These are phyloP conservation scores for Phytophthora syringae DNA, from an alignment of 352 stramenopile genomes.

Conservation along the genomic window DNA sequence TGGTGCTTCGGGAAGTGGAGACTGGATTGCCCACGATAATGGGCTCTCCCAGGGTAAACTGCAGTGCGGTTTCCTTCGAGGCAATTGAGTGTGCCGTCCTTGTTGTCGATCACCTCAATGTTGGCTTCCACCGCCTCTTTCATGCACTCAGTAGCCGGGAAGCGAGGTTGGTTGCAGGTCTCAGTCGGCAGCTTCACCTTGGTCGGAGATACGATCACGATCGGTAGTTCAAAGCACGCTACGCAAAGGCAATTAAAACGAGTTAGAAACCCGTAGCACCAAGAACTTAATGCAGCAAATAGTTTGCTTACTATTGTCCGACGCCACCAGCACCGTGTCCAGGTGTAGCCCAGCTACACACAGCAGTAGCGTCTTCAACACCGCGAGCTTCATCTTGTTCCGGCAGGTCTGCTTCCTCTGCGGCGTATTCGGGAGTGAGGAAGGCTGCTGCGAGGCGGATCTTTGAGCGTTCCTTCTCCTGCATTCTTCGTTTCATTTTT, in stretches of 20 bases:
- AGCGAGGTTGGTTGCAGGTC: conserved; percentile 53
- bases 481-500: too few relatives aligned
- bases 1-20: conserved; percentile 68
- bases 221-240: conserved; percentile 61
- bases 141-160: conserved; percentile 58
- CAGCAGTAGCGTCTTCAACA: conserved; percentile 17
- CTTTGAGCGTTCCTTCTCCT: too few relatives aligned
- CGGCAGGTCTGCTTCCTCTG: conserved; percentile 1
- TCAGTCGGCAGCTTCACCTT: conserved; percentile 52
- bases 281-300: background rate
- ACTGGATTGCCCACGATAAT: conserved; percentile 70
- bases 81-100: conserved; percentile 50
- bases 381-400: conserved; percentile 20
- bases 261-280: conserved; percentile 11
- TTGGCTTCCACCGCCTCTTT: conserved; percentile 44
- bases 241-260: background rate
- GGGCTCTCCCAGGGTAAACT: conserved; percentile 44
- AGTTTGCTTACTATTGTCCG: conserved; percentile 27
- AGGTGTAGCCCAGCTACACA: conserved; percentile 3
- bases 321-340: conserved; percentile 11
- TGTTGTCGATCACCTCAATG: conserved; percentile 64
- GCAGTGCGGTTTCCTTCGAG: conserved; percentile 36
- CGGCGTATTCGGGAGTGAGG: conserved; percentile 25
- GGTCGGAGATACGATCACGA: conserved; percentile 54
- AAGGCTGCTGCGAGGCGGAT: too few relatives aligned